Base-by-base conservation (phyloP, 169 alveolate genomes). In the Plasmodium knowlesi region DNA sequence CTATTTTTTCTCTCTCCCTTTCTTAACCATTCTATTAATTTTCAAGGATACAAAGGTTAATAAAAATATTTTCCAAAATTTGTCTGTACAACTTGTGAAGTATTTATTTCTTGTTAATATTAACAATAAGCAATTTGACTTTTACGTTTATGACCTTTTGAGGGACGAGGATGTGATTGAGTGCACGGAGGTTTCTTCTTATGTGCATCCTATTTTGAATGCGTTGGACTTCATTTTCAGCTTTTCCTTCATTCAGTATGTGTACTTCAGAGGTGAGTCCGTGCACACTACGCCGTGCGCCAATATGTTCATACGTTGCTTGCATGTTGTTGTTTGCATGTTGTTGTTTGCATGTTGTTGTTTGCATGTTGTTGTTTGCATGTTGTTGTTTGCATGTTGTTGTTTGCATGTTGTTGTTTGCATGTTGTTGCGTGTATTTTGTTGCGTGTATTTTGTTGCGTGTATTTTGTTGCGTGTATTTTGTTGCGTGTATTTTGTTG, bases 21-120 rank as follows among this genome's bases (percentile, higher is more conserved):
- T 88, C 67, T 54, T 88, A 37, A 88, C 89, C 41, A 76, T 88
- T 79, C 78, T 88, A 39, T 30, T 79, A 19, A 50, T 88, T 76
- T 88, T 88, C 70, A 54, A 79, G 72, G 94, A 88, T 78, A 88
- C 46, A 0, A 50, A 88, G 70, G 8, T 88, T 1, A 88, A 88
- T 25, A 54, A 37, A 88, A 88, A 78, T 61, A 16, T 88, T 25
- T 88, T 88, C 37, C 83, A 39, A 57, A 37, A 88, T n/a, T 2
- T 88, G 41, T 88, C 37, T 78, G 89, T 88, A 16, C 89, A 88
- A 37, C 50, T 88, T 0, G 46, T 88, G n/a, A 88, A 88, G 53
- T 54, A 88, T 88, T 25, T 88, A 78, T 88, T 88, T 50, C 80
- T 88, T 25, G 34, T 88, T 10, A 88, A 88, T 43, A 72, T 88